Evolutionary conservation across 805 yeast species (phyloP).

Genomic region (Schwanniomyces vanrijiae): DNA sequence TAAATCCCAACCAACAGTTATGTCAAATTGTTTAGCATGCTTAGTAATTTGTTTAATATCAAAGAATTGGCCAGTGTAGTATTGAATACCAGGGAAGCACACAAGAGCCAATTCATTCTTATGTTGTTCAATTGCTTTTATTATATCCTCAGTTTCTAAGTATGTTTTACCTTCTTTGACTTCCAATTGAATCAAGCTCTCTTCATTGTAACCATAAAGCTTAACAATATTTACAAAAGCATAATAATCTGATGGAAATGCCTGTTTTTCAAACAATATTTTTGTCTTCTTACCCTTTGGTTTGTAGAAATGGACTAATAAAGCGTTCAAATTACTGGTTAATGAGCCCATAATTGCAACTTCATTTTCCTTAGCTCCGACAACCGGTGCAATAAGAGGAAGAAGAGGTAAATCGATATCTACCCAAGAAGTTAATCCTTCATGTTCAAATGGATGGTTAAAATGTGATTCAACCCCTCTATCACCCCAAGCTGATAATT

Average conservation of each 20-base stretch:
- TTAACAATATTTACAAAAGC: conserved; percentile 74
- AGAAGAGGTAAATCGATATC: conserved; percentile 78
- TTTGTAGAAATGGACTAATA: conserved; percentile 70
- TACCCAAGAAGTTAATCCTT: conserved; percentile 69
- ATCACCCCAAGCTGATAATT: conserved; percentile 77
- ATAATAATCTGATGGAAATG: conserved; percentile 92
- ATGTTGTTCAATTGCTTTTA: conserved; percentile 52
- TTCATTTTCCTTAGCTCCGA: conserved; percentile 75
- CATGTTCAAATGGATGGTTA: conserved; percentile 54
- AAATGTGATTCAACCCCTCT: conserved; percentile 87
- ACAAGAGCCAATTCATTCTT: conserved; percentile 68
- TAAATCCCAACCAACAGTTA: conserved; percentile 87
- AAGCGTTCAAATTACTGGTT: conserved; percentile 76
- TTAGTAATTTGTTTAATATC: conserved; percentile 71
- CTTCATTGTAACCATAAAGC: conserved; percentile 54
- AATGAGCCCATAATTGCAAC: conserved; percentile 87
- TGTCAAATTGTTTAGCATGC: conserved; percentile 50
- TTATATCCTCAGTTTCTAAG: conserved; percentile 63
- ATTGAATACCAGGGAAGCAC: conserved; percentile 86
- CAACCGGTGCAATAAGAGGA: conserved; percentile 66
- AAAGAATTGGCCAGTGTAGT: conserved; percentile 87
- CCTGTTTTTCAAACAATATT: conserved; percentile 79
- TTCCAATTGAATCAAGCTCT: conserved; percentile 60
- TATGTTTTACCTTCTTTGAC: conserved; percentile 60
- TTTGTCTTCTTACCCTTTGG: conserved; percentile 62